Evolutionary conservation across 2,329 filamentous ascomycete genomes (phyloP).

Genomic region (Trichoderma endophyticum): DNA sequence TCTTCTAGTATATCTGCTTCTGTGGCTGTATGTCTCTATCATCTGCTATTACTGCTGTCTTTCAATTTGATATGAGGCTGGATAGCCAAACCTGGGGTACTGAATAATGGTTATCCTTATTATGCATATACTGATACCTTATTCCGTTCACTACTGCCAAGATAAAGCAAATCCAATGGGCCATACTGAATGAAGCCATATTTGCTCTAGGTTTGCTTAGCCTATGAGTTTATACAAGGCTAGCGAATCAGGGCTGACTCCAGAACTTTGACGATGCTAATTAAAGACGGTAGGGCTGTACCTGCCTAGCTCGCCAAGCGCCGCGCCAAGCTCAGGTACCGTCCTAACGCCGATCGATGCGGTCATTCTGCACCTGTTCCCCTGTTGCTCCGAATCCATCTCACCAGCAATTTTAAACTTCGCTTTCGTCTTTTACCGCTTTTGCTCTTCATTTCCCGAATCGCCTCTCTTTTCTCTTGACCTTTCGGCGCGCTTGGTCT

Average conservation of each 20-base stretch:
- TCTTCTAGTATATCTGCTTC: neutral
- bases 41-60: neutral
- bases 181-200: neutral
- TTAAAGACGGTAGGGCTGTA: neutral
- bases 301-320: neutral
- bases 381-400: conserved; percentile 12
- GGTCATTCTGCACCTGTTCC: neutral
- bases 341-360: conserved; percentile 5
- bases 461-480: neutral
- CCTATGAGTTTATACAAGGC: neutral
- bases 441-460: neutral
- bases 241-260: neutral
- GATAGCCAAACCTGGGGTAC: neutral
- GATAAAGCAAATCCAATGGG: neutral
- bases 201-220: neutral
- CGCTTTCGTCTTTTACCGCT: conserved; percentile 9
- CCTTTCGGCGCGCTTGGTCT: neutral
- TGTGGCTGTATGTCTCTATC: neutral
- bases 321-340: neutral
- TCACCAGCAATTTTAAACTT: conserved; percentile 14
- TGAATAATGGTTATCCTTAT: neutral
- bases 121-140: neutral
- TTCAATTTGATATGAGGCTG: neutral
- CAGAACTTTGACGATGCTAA: neutral
- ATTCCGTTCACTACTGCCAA: neutral